Conservation (phyloP, 306 rosid species). For the Cucumis hystrix region DNA sequence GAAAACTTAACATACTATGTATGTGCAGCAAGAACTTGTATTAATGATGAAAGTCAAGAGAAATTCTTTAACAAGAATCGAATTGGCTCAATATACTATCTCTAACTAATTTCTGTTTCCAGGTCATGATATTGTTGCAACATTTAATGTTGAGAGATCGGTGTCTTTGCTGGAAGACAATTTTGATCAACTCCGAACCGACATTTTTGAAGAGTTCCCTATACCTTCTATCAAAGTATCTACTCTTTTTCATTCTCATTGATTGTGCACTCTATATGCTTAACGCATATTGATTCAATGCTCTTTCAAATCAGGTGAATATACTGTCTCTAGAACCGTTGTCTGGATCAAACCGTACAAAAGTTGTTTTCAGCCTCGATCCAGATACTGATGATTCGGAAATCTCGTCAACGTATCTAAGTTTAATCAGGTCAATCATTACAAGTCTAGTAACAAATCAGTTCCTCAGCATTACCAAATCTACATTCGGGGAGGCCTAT, state of each 20-base stretch:
- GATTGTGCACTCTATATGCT: neutral
- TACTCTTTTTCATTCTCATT: neutral
- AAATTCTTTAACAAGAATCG: neutral
- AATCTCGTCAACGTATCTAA: constrained; percentile 30
- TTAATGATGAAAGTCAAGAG: neutral
- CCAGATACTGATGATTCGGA: constrained; percentile 29
- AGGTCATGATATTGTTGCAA: constrained; percentile 75
- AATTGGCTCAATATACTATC: neutral
- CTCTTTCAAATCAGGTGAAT: constrained; percentile 38
- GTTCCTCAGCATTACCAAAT: constrained; percentile 37
- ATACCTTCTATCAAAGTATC: constrained; percentile 45
- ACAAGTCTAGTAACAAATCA: constrained; percentile 27
- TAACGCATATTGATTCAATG: constrained; percentile 9
- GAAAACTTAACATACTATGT: neutral
- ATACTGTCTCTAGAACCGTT: constrained; percentile 44
- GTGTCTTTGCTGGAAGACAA: constrained; percentile 52
- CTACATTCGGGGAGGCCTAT: constrained; percentile 47
- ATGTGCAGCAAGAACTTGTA: neutral
- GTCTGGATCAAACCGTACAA: constrained; percentile 37
- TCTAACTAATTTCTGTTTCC: constrained; percentile 12
- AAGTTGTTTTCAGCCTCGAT: constrained; percentile 54
- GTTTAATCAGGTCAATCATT: constrained; percentile 43
- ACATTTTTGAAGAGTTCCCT: constrained; percentile 48
- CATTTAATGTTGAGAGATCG: constrained; percentile 38
- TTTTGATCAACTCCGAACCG: constrained; percentile 37